Percentiles rank a stretch among this genome's conserved stretches.
Evolutionary conservation across 2,329 filamentous ascomycete species (phyloP).

Genomic region (Talaromyces sp.): DNA sequence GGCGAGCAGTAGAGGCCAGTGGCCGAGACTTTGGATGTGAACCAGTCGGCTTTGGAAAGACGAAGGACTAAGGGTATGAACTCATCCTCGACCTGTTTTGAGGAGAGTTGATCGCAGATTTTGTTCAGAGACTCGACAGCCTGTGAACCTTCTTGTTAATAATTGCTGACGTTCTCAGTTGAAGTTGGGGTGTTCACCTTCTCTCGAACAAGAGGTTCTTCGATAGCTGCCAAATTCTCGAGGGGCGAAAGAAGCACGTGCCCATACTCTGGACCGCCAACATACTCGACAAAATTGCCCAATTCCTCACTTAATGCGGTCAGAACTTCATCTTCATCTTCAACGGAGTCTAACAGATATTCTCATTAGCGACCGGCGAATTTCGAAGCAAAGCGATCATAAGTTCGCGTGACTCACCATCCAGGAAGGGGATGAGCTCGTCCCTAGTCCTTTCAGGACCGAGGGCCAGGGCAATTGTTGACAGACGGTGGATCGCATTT

Average conservation of each 20-base stretch:
- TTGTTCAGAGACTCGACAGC: slow-evolving; percentile 99
- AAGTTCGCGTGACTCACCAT: slow-evolving; percentile 64
- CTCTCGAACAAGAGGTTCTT: slow-evolving; percentile 94
- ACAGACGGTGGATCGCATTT: slow-evolving; percentile 97
- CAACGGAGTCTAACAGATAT: slow-evolving; percentile 76
- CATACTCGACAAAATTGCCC: slow-evolving; percentile 94
- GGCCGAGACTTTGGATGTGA: slow-evolving; percentile 97
- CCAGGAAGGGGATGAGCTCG: slow-evolving; percentile 97
- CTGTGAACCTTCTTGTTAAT: slow-evolving; percentile 46
- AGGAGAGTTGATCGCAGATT: slow-evolving; percentile 88
- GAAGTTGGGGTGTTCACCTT: slow-evolving; percentile 62
- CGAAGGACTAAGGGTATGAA: slow-evolving; percentile 95
- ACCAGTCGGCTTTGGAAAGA: slow-evolving; percentile 99
- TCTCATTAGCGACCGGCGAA: slow-evolving; percentile 9
- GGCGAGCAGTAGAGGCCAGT: slow-evolving; percentile 92
- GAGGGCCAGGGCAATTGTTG: slow-evolving; percentile 93
- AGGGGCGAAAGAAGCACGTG: slow-evolving; percentile 95
- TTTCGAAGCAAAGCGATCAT: background rate
- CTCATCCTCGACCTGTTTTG: slow-evolving; percentile 91
- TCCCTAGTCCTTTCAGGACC: slow-evolving; percentile 95
- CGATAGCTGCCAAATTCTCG: slow-evolving; percentile 97
- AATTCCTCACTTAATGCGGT: slow-evolving; percentile 96
- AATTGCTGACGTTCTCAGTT: slow-evolving; percentile 12
- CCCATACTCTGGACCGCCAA: slow-evolving; percentile 87
- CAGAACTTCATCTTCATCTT: slow-evolving; percentile 97